Base-by-base conservation (phyloP, 2,329 filamentous ascomycete species). In the Aspergillaceae sp. region DNA sequence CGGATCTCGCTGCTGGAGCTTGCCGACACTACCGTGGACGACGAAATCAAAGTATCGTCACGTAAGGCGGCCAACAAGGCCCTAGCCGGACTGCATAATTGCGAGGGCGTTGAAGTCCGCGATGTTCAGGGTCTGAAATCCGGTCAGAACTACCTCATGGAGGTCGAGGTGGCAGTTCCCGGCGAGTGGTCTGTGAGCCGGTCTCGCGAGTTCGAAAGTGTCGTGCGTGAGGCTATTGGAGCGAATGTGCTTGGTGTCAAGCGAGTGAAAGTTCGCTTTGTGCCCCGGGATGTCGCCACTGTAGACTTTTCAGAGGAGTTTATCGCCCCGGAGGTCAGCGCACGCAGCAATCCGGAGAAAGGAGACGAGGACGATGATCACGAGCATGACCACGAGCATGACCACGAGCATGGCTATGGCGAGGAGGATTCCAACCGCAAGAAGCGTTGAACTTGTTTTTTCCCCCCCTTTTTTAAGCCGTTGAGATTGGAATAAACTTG, bases 101-200 rank as follows among this genome's bases (percentile, higher is more conserved):
- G 78, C 42, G 70, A 78, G 41, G 70, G 82, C 45, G 76, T 89
- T 6, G 80, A 87, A 59, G 70, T 96, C 40, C 79, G 84, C 40
- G 84, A 87, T 40, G 78, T 97, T 3, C 86, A 88, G 53, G 92
- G 92, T 45, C 78, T 95, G 68, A 98, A 98, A 70, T 92, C 88
- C 3, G 92, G 92, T 29, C 92, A 96, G 67, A 98, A 96, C 70
- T 96, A 94, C 64, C 75, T 97, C 29, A 83, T 97, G 56, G 92
- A 97, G 57, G 67, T 98, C 5, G 90, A 95, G 65, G 70, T 97
- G 50, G 85, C 80, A 2, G 86, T 94, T 10, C 88, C 91, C 0
- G 78, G 76, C 26, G 71, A 73, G 32, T 94, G 86, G 85, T 85
- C 85, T 0, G 73, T 98, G 4, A 79, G 82, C 44, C 78, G 85